Evolutionary conservation across 164 flowering plant species (phyloP), one percentile per base, ranked within the genome.

Genomic region (Cinnamomum micranthum): DNA sequence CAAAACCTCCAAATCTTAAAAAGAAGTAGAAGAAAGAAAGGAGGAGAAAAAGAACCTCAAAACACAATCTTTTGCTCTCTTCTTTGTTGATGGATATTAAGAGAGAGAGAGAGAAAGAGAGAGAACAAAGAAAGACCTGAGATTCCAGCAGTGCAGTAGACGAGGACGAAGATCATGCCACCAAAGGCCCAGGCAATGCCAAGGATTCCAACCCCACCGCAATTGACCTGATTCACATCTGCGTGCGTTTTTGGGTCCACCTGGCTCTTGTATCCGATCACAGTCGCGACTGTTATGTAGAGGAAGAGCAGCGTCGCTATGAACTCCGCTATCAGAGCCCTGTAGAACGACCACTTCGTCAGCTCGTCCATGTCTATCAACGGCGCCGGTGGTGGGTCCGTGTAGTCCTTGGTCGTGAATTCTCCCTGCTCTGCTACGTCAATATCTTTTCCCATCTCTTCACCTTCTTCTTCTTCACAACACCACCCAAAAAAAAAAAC

Each of bases 131-230:
- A 67, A 27, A 67, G 20, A 93, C 98, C 98, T 9, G 98, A 92
- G 81, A 92, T 93, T 31, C 98, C 98, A 78, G 98, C 98, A 64
- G 97, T 92, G 90, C 98, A 93, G 92, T 92, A 93, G 72, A 93
- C 97, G 33, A 93, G 98, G 77, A 93, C 70, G 74, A 93, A 92
- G 83, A 93, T 93, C 98, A 92, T 93, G 80, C 98, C 98, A 52
- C 98, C 98, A 22, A 93, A 89, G 65, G 98, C 91, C 98, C 98
- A 93, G 4, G 98, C 98, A 77, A 93, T 92, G 33, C 98, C 98
- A 47, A 93, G 91, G 66, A 90, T 80, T 52, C 97, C 97, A 22
- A 92, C 98, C n/a, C 98, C 97, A 50, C 76, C 85, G 63, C 98
- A 93, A 4, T 74, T 17, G 15, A 7, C 58, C 10, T 69, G 0